Base-by-base conservation (phyloP, 2,329 filamentous ascomycete genomes). In the Monosporascus ibericus region DNA sequence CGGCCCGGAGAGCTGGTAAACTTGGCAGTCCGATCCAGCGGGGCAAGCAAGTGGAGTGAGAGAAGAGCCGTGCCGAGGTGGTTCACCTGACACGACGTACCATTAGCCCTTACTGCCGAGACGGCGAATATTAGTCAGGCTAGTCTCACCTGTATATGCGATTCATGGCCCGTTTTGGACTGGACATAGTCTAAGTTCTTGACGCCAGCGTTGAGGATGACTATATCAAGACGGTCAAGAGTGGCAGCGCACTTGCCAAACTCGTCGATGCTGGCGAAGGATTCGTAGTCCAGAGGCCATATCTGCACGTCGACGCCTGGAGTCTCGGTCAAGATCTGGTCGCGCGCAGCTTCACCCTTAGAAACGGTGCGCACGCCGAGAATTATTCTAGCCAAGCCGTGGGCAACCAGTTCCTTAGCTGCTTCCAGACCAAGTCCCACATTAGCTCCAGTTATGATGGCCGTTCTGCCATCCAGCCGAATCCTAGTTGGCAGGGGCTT, bases 51-150 rank as follows among this genome's bases (percentile, higher is more conserved):
- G 8, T 60, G 50, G 5, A 62, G 38, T 3, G 60, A 60, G 7
- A 62, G 50, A 15, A 60, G 48, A 1, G 58, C 58, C 2, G 55
- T 62, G 7, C 60, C 60, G 15, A 60, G 50, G 17, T 60, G 50
- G 48, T 58, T 59, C 7, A 52, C 48, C 50, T 50, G 20, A 7
- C 24, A 7, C 24, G 24, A 25, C 5, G 37, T 38, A 38, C 37
- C 14, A 38, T 25, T 25, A 25, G 24, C 2, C 6, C 24, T 7
- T 25, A 7, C 6, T n/a, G 6, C 6, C 24, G 24, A 25, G 24
- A 7, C 24, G 24, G 7, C 24, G 37, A n/a, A 38, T 9, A 15
- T 38, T 15, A 38, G 14, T 14, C 27, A 30, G 6, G 6, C 24
- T 25, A 27, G 15, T 25, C 48, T 22, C 5, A 50, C 48, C 48